Evolutionary conservation across 306 rosid species (phyloP), one percentile per base, ranked within the genome.

Genomic region (Senna tora): DNA sequence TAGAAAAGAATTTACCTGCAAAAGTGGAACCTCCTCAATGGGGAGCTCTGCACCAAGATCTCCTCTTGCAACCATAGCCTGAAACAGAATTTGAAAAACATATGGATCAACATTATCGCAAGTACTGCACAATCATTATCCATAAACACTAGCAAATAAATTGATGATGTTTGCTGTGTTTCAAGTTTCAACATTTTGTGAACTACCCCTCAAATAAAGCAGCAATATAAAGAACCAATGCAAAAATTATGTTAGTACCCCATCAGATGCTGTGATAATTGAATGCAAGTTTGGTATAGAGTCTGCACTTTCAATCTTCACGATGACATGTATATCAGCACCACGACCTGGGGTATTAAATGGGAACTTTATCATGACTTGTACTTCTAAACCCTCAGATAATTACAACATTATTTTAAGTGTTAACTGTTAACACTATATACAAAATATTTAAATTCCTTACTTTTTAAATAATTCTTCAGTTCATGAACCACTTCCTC

Each of bases 241-340:
- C 51, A 69, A 72, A 82, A 67, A 49, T 47, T 62, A 55, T 71
- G 46, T 46, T 11, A 79, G 72, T 50, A 83, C 87, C 87, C 84
- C 87, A 76, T 83, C 87, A 50, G 87, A 83, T 2, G 87, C 87
- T 6, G 87, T 79, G 89, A 94, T 94, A 66, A 94, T 94, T 49
- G 99, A 94, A 80, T 87, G 89, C 84, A 94, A 81, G 72, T 94
- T 94, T 49, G 96, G 92, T 71, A 94, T 91, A 32, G 99, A 94
- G 75, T 94, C 96, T 39, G 97, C 99, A 61, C 99, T 94, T 81
- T 91, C 99, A 75, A 91, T 94, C 72, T 94, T 94, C 25, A 94
- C 99, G 14, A 91, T 94, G 70, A 94, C 96, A 53, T 89, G 97
- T 75, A 94, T 91, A 85, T 94, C 96, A 75, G 95, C 96, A 74